Conservation (phyloP, 1,139 yeast species). For the Suhomyces bribrorum region DNA sequence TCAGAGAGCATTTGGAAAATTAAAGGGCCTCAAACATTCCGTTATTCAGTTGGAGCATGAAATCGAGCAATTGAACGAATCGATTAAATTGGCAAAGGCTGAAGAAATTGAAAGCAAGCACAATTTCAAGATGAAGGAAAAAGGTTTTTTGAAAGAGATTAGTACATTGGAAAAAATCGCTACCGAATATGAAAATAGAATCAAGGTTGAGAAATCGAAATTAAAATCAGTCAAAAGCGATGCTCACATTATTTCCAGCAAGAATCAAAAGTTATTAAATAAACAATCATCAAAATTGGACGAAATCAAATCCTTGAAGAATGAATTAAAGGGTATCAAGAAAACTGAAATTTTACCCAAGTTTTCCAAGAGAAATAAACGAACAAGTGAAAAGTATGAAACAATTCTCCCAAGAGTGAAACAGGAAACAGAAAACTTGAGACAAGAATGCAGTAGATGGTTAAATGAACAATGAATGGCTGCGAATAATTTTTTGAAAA, state of each 20-base stretch:
- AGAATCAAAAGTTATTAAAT: conserved; percentile 28
- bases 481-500: too few species aligned
- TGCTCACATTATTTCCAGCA: conserved; percentile 21
- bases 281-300: conserved; percentile 29
- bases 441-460: conserved; percentile 11
- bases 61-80: conserved; percentile 27
- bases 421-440: conserved; percentile 18
- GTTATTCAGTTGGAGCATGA: conserved; percentile 45
- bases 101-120: conserved; percentile 21
- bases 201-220: conserved; percentile 24
- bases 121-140: conserved; percentile 25
- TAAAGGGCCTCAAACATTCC: conserved; percentile 45
- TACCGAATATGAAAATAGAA: conserved; percentile 27
- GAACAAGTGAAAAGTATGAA: conserved; percentile 41
- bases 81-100: conserved; percentile 21
- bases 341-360: conserved; percentile 29
- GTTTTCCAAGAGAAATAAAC: conserved; percentile 31
- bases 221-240: conserved; percentile 30
- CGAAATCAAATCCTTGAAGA: conserved; percentile 27
- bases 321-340: conserved; percentile 33
- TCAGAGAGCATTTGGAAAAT: conserved; percentile 37
- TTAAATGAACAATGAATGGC: conserved; percentile 10
- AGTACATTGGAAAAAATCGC: conserved; percentile 26
- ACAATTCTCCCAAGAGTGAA: conserved; percentile 37
- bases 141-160: conserved; percentile 23